Conservation (phyloP, 2,329 filamentous ascomycete genomes). For the Aspergillus hiratsukae region DNA sequence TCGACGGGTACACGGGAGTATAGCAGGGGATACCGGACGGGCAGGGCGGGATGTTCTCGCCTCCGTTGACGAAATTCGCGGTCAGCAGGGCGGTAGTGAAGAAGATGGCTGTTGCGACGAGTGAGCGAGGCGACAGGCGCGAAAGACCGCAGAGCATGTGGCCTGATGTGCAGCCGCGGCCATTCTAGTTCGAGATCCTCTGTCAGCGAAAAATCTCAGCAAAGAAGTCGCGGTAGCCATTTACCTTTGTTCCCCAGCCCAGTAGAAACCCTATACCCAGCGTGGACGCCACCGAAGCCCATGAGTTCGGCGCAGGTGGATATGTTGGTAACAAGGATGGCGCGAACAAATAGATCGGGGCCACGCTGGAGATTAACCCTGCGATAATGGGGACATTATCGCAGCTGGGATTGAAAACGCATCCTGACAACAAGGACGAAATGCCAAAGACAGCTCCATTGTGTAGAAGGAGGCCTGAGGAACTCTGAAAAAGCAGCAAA, state of each 20-base stretch:
- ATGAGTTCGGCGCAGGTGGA: slow-evolving; percentile 32
- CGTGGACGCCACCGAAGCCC: slow-evolving; percentile 34
- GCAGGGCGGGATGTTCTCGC: slow-evolving; percentile 40
- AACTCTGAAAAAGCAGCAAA: slow-evolving; percentile 48
- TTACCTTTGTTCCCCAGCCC: slow-evolving; percentile 52
- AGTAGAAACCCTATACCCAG: slow-evolving; percentile 42
- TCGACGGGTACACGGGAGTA: slow-evolving; percentile 41
- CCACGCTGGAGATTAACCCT: slow-evolving; percentile 44
- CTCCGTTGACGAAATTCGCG: slow-evolving; percentile 31
- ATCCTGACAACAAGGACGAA: slow-evolving; percentile 44
- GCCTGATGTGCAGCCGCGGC: slow-evolving; percentile 51
- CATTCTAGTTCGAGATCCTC: slow-evolving; percentile 29
- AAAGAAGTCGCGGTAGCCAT: not conserved
- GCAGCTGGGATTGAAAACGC: slow-evolving; percentile 37
- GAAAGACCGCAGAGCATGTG: slow-evolving; percentile 54
- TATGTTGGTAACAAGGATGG: slow-evolving; percentile 45
- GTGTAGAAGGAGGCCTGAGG: slow-evolving; percentile 46
- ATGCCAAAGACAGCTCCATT: slow-evolving; percentile 50
- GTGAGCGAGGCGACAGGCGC: slow-evolving; percentile 46
- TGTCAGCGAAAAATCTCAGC: not conserved
- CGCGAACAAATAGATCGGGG: slow-evolving; percentile 38
- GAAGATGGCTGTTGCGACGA: slow-evolving; percentile 44
- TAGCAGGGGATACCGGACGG: slow-evolving; percentile 42
- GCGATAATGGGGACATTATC: slow-evolving; percentile 44
- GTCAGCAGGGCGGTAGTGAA: slow-evolving; percentile 43